Evolutionary conservation across 1,284 basidiomycete species (phyloP).

Genomic region (Irpex lacteus): DNA sequence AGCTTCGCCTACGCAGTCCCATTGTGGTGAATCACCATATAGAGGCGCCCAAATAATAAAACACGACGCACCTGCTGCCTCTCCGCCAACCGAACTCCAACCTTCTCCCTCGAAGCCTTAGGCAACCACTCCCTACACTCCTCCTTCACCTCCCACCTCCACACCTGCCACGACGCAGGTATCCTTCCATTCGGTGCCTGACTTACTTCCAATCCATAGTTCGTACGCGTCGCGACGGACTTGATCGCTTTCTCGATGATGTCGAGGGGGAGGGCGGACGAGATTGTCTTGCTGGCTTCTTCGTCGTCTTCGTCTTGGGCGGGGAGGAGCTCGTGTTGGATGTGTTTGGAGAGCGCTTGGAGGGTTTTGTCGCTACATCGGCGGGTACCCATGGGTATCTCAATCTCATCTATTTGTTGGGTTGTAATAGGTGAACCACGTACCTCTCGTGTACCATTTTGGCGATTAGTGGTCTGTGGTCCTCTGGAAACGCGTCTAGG

Average conservation of each 20-base stretch:
- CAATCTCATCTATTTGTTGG: background rate
- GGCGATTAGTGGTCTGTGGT: constrained; percentile 71
- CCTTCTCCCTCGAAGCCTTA: constrained; percentile 63
- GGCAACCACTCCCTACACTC: constrained; percentile 64
- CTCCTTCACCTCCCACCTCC: constrained; percentile 84
- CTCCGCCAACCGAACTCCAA: constrained; percentile 60
- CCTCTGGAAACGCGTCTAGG: constrained; percentile 57
- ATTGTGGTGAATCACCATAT: too few species aligned
- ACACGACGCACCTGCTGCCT: constrained; percentile 53
- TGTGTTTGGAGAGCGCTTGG: constrained; percentile 55
- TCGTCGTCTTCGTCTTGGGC: constrained; percentile 54
- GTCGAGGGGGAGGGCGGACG: constrained; percentile 40
- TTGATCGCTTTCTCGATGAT: constrained; percentile 63
- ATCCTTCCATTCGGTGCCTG: constrained; percentile 25
- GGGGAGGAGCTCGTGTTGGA: constrained; percentile 62
- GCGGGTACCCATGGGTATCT: background rate
- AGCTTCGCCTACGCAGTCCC: too few species aligned
- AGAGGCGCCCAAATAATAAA: constrained; percentile 2
- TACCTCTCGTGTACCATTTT: constrained; percentile 83
- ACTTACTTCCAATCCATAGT: constrained; percentile 67
- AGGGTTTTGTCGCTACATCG: constrained; percentile 64
- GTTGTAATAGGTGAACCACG: constrained; percentile 12
- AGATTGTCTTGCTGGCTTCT: constrained; percentile 19
- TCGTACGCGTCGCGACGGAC: constrained; percentile 57
- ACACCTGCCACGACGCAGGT: constrained; percentile 66